These are phyloP conservation scores for Russula compacta DNA, from an alignment of 768 basidiomycete genomes.

Conservation along the genomic window DNA sequence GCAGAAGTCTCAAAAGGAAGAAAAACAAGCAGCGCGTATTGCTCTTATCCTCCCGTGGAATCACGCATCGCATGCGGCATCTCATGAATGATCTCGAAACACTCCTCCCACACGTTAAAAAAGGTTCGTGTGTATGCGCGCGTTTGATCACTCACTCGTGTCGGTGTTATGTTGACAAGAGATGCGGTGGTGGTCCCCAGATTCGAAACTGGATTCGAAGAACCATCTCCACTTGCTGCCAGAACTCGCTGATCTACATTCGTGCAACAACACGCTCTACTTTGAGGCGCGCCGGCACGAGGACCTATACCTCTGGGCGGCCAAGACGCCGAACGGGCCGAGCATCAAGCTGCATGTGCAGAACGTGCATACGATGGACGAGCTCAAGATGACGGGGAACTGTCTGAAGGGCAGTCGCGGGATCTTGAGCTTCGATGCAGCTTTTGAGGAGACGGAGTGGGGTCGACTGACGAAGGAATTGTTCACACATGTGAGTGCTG, in stretches of 20 bases:
- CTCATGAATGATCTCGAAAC: slow-evolving; percentile 91
- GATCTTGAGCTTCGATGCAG: slow-evolving; percentile 83
- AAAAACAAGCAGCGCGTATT: slow-evolving; percentile 95
- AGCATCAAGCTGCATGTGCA: slow-evolving; percentile 97
- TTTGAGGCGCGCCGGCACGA: slow-evolving; percentile 95
- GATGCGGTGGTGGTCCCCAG: slow-evolving; percentile 33
- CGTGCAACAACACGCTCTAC: slow-evolving; percentile 95
- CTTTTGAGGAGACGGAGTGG: slow-evolving; percentile 85
- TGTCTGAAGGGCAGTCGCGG: slow-evolving; percentile 94
- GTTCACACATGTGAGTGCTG: slow-evolving; percentile 72
- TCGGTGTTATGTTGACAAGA: neutral
- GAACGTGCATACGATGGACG: slow-evolving; percentile 99
- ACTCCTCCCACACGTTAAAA: slow-evolving; percentile 90
- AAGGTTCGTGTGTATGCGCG: slow-evolving; percentile 47
- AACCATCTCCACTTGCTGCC: slow-evolving; percentile 87
- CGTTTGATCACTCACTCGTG: neutral
- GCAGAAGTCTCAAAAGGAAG: slow-evolving; percentile 40
- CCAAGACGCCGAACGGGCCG: slow-evolving; percentile 95
- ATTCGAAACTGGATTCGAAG: slow-evolving; percentile 96
- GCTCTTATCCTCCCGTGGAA: slow-evolving; percentile 83
- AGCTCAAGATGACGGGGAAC: slow-evolving; percentile 98
- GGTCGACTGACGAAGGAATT: slow-evolving; percentile 84
- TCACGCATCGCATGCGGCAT: slow-evolving; percentile 95
- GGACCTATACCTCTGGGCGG: slow-evolving; percentile 94
- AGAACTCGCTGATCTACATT: slow-evolving; percentile 93